Percentiles rank a stretch among this genome's conserved stretches.
These are phyloP conservation scores for Pisolithus marmoratus DNA, from an alignment of 768 basidiomycete genomes.

Conservation along the genomic window DNA sequence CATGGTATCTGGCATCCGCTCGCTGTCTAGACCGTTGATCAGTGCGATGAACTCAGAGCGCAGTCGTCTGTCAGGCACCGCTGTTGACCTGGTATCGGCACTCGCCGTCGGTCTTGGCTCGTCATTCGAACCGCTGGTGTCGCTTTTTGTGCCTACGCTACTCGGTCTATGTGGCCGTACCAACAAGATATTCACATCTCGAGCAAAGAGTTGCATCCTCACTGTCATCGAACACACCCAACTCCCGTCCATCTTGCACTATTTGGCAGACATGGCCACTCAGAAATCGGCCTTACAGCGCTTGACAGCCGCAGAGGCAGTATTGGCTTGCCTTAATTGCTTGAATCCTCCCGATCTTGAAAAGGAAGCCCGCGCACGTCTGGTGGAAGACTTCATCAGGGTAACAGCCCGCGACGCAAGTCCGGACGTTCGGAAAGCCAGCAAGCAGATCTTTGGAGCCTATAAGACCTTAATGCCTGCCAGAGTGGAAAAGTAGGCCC, in stretches of 20 bases:
- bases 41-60: slow-evolving; percentile 68
- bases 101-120: slow-evolving; percentile 51
- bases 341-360: slow-evolving; percentile 78
- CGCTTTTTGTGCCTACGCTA: slow-evolving; percentile 63
- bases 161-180: slow-evolving; percentile 64
- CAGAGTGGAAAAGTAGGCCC: slow-evolving; percentile 57
- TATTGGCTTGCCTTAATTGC: slow-evolving; percentile 61
- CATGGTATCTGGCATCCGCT: slow-evolving; percentile 45
- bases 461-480: slow-evolving; percentile 67
- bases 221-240: slow-evolving; percentile 64
- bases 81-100: slow-evolving; percentile 55
- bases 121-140: slow-evolving; percentile 61
- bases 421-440: slow-evolving; percentile 66
- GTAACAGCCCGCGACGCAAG: slow-evolving; percentile 65
- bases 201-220: slow-evolving; percentile 56
- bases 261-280: slow-evolving; percentile 48
- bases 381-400: slow-evolving; percentile 68
- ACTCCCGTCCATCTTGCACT: slow-evolving; percentile 55
- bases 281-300: slow-evolving; percentile 69
- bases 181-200: slow-evolving; percentile 71
- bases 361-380: slow-evolving; percentile 55
- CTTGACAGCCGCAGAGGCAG: slow-evolving; percentile 58
- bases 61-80: slow-evolving; percentile 60
- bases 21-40: slow-evolving; percentile 47
- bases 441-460: slow-evolving; percentile 67